phyloP scores from a whole-genome alignment of 2,329 filamentous ascomycete species.

The Talaromyces sp. region DNA sequence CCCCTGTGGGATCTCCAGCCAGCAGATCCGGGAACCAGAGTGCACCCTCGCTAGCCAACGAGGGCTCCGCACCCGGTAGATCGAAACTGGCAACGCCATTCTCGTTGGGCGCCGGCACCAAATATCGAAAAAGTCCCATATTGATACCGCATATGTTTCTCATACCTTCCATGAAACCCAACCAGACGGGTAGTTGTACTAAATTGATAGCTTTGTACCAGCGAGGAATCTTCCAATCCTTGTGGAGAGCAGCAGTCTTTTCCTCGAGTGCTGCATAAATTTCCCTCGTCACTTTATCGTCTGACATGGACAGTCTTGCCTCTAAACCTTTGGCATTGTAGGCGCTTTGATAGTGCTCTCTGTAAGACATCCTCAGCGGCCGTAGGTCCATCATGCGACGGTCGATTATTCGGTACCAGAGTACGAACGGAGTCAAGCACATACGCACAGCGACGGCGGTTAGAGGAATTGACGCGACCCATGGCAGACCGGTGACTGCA shows the following conservation, averaged over 20 bases:
- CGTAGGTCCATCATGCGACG: conserved; percentile 41
- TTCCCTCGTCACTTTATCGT: conserved; percentile 15
- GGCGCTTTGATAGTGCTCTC: conserved; percentile 22
- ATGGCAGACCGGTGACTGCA: conserved; percentile 47
- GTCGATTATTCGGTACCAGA: conserved; percentile 41
- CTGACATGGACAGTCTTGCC: conserved; percentile 19
- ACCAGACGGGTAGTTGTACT: conserved; percentile 46
- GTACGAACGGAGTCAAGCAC: conserved; percentile 46
- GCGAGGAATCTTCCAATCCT: conserved; percentile 32
- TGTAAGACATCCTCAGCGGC: conserved; percentile 43
- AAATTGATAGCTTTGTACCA: conserved; percentile 16
- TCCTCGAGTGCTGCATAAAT: conserved; percentile 26
- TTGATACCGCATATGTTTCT: conserved; percentile 46
- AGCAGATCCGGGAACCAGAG: conserved; percentile 60
- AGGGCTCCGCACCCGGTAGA: conserved; percentile 42
- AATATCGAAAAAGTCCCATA: conserved; percentile 40
- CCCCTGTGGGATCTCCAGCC: conserved; percentile 49
- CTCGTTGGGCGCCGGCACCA: conserved; percentile 29
- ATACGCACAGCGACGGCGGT: conserved; percentile 52
- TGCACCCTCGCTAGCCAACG: conserved; percentile 54
- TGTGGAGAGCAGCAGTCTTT: conserved; percentile 29
- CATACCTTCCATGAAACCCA: conserved; percentile 47
- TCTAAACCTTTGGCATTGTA: neutral
- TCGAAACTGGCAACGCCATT: conserved; percentile 19
- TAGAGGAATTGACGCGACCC: conserved; percentile 54